Percentiles rank a stretch among this genome's conserved stretches.
Evolutionary conservation across 169 alveolate species (phyloP).

Genomic region (Plasmodium inui): DNA sequence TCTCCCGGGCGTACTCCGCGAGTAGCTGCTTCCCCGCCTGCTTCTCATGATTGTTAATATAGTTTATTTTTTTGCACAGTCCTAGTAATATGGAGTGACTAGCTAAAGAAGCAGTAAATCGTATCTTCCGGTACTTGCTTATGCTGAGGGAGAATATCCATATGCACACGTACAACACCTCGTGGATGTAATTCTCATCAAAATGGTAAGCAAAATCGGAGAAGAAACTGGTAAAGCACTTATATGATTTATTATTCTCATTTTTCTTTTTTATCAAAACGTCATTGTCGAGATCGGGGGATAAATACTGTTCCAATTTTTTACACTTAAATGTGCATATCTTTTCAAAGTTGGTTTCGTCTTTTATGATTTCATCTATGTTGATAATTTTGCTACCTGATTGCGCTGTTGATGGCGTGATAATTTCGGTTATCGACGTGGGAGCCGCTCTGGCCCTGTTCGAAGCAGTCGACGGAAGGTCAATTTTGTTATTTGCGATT

Average conservation of each 20-base stretch:
- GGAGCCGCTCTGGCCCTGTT: background rate
- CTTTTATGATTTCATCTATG: constrained; percentile 70
- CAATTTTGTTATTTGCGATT: background rate
- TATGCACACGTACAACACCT: constrained; percentile 65
- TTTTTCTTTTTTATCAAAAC: constrained; percentile 63
- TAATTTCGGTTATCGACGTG: constrained; percentile 4
- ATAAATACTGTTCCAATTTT: constrained; percentile 69
- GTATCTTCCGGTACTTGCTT: constrained; percentile 67
- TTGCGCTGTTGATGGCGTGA: constrained; percentile 58
- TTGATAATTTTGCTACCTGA: constrained; percentile 49
- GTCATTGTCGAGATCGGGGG: constrained; percentile 41
- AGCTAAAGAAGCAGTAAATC: constrained; percentile 71
- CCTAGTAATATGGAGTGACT: constrained; percentile 63
- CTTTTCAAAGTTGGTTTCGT: constrained; percentile 66
- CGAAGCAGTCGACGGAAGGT: background rate
- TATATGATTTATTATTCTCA: constrained; percentile 72
- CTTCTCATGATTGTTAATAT: constrained; percentile 70
- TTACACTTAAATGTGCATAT: constrained; percentile 72
- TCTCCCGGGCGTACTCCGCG: constrained; percentile 65
- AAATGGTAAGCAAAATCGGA: constrained; percentile 68
- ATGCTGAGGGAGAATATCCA: constrained; percentile 74
- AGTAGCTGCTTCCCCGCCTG: constrained; percentile 62
- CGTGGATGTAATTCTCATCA: constrained; percentile 69
- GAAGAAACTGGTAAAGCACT: constrained; percentile 55
- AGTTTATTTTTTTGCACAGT: constrained; percentile 64